Base-by-base conservation (phyloP, 768 basidiomycete genomes). In the Macrolepiota dolichaula region DNA sequence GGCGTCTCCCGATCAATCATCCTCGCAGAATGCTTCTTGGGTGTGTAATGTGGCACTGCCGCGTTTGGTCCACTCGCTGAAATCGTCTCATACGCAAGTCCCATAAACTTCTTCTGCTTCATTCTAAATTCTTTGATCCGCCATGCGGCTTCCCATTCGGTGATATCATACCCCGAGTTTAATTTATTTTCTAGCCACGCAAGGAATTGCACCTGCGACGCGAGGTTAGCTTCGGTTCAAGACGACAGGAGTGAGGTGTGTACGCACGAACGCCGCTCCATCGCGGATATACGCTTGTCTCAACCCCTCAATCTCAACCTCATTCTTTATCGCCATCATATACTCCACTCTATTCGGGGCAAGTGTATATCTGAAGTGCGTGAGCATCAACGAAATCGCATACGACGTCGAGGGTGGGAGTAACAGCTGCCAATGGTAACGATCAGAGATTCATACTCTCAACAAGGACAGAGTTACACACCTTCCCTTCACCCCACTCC, bases 31-130 rank as follows among this genome's bases (percentile, higher is more conserved):
- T 77, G 73, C 69, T 89, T 86, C 62, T 83, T 82, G 0, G 97
- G 94, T 0, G 83, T 80, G 72, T 99, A 98, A 74, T 99, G 97
- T 3, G 97, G 95, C 24, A 98, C 75, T 17, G 96, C 97, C 58
- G 92, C 96, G 70, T 99, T 96, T 2, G 91, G 81, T 2, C 96
- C 96, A 40, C 84, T 87, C 1, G 92, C 96, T 24, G 89, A 92
- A 63, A 98, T 96, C 58, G 87, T 92, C 73, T 92, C 90, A 65
- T 95, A 95, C 5, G 93, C 93, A 17, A 92, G 84, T 4, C 92
- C 92, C 85, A 86, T 86, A 70, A 88, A 93, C 64, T 89, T 76
- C 73, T 87, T 87, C 65, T 83, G 79, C 68, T 85, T 80, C 67
- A 84, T 77, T 62, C 94, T 80, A 71, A 84, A 92, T 73, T 91